Percentiles rank a stretch among this genome's conserved stretches.
Evolutionary conservation across 768 basidiomycete species (phyloP).

Genomic region (Lactifluus pinguis): DNA sequence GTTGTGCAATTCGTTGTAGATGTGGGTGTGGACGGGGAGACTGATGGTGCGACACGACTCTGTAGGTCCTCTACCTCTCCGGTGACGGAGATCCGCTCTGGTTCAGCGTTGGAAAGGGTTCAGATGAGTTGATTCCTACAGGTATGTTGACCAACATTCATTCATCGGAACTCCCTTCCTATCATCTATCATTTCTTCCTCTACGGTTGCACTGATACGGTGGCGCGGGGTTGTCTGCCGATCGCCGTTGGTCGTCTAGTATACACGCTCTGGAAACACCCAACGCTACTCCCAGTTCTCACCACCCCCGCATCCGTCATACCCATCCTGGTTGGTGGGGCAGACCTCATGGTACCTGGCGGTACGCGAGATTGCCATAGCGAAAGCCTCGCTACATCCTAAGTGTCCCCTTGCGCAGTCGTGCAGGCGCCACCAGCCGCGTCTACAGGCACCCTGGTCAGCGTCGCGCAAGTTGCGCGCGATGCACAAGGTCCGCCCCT

Average conservation of each 20-base stretch:
- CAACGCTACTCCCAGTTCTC: constrained; percentile 57
- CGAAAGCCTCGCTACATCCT: neutral
- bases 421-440: constrained; percentile 41
- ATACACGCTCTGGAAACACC: constrained; percentile 73
- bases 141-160: constrained; percentile 24
- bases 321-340: constrained; percentile 64
- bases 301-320: constrained; percentile 65
- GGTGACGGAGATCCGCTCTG: constrained; percentile 66
- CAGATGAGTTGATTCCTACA: constrained; percentile 65
- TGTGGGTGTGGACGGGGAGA: neutral
- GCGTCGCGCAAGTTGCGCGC: constrained; percentile 42
- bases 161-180: neutral
- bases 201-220: neutral
- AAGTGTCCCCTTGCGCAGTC: constrained; percentile 34
- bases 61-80: constrained; percentile 56
- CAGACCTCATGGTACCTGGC: constrained; percentile 85
- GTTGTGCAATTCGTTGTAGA: constrained; percentile 4
- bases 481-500: constrained; percentile 45
- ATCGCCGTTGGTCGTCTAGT: constrained; percentile 28
- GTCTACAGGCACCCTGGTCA: constrained; percentile 45
- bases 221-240: neutral
- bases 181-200: neutral
- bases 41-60: neutral
- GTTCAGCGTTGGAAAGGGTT: constrained; percentile 64
- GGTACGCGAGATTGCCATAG: constrained; percentile 36